Evolutionary conservation across 208 protist genomes (phyloP), one percentile per base, ranked within the genome.

Genomic region (Trypanosoma theileri): DNA sequence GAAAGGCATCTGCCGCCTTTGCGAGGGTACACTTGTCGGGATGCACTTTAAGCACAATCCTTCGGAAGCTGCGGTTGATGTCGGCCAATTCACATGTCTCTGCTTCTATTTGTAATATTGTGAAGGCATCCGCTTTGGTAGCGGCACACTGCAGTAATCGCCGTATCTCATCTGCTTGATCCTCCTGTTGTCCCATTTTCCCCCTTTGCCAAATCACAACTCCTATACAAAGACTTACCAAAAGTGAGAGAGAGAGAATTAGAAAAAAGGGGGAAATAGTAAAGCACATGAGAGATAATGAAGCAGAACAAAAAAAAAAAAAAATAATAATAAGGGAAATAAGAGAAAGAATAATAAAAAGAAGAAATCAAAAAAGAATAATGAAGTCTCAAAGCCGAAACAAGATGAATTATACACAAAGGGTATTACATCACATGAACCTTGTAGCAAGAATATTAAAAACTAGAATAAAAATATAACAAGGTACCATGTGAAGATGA

Each of bases 11-110:
- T 12, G 78, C 68, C 57, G 87, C 84, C 55, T 89, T 75, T 17
- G 84, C 71, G 22, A 94, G 78, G 19, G 64, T 73, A 79, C 92
- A 96, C 86, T 96, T 96, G 70, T 96, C 92, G 12, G 92, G 92
- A 69, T 96, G 92, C 16, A 96, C 75, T 24, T 91, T 78, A 16
- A 96, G 65, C n/a, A 85, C 87, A 53, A 96, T 87, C 41, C 56
- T 61, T n/a, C 83, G 81, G 60, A 87, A 96, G 46, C 52, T 80
- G 55, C 79, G 79, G 50, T 85, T 90, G n/a, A 96, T 81, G 56
- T 90, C 87, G 8, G 56, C 22, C 10, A 90, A 19, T 35, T 80
- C 82, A 61, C 83, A 90, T 0, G 74, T 80, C 50, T 81, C 75
- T 57, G 89, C 68, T 66, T 90, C 79, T 14, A 96, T 57, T 45